Evolutionary conservation across 1,139 yeast species (phyloP).

Genomic region (Nadsonia starkeyi-henricii): DNA sequence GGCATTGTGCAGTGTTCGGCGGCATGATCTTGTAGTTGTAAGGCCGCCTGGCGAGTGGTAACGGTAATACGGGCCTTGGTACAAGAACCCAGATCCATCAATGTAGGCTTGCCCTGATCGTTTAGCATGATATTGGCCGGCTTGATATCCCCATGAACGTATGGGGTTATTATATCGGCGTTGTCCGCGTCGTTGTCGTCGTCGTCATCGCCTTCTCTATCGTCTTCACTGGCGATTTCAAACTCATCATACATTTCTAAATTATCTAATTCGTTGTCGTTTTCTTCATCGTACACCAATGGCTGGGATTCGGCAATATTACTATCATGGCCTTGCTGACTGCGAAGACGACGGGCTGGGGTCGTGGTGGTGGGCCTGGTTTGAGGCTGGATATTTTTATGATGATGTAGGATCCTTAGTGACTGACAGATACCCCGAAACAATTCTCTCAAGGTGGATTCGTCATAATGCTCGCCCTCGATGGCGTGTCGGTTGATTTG

Average conservation of each 20-base stretch:
- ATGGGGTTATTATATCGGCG: conserved; percentile 32
- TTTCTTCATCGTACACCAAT: conserved; percentile 9
- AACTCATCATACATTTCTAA: conserved; percentile 4
- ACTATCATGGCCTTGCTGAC: no score
- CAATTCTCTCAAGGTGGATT: conserved; percentile 45
- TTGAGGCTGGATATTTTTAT: no score
- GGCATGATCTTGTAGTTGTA: conserved; percentile 65
- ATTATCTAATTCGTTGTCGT: conserved; percentile 6
- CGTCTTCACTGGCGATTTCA: conserved; percentile 1
- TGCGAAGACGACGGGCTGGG: no score
- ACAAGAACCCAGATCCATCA: conserved; percentile 78
- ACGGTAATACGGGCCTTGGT: conserved; percentile 45
- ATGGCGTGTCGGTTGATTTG: conserved; percentile 50
- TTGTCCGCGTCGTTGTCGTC: conserved; percentile 16
- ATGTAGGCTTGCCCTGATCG: conserved; percentile 55
- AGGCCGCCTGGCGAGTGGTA: conserved; percentile 52
- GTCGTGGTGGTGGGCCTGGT: no score
- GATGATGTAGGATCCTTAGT: conserved; percentile 59
- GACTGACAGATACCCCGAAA: conserved; percentile 66
- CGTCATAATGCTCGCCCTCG: conserved; percentile 38
- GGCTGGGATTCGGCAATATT: neutral
- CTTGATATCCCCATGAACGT: conserved; percentile 75
- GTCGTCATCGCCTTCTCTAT: conserved; percentile 6
- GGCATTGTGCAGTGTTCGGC: conserved; percentile 81
- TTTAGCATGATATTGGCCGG: conserved; percentile 82